A percentile compares a stretch with the other conserved stretches of the same genome.
Evolutionary conservation across 345 rosid species (phyloP).

Genomic region (Sisymbrium irio): DNA sequence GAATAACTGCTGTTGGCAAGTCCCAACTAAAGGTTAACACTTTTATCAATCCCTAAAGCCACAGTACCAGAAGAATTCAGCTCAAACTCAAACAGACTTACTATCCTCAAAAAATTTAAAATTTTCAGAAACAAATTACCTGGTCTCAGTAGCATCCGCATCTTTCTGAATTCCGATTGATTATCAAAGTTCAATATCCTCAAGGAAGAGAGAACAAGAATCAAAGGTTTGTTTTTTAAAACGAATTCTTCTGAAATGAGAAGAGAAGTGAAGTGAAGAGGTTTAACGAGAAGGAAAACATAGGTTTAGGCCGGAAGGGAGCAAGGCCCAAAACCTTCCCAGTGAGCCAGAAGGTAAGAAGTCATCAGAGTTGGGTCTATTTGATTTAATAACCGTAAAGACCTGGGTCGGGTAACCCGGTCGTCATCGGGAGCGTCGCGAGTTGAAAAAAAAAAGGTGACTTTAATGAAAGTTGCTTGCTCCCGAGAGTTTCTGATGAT

Average conservation of each 20-base stretch:
- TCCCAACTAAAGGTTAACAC: no score
- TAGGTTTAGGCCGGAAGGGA: slow-evolving; percentile 4
- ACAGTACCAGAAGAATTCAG: no score
- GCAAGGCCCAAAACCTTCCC: not conserved
- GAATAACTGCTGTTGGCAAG: not conserved
- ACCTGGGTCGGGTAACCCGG: not conserved
- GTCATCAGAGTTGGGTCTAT: not conserved
- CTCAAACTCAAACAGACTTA: not conserved
- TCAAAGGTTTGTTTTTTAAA: slow-evolving; percentile 10
- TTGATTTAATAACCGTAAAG: not conserved
- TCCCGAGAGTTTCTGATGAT: slow-evolving; percentile 9
- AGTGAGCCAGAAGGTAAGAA: not conserved
- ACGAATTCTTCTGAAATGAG: not conserved
- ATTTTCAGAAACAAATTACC: not conserved
- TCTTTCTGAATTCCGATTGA: slow-evolving; percentile 1
- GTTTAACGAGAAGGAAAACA: slow-evolving; percentile 17
- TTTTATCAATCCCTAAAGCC: no score
- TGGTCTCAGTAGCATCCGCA: slow-evolving; percentile 30
- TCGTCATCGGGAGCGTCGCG: slow-evolving; percentile 19
- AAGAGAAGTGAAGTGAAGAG: not conserved
- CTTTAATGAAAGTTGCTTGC: not conserved
- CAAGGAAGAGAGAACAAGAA: not conserved
- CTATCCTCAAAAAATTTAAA: not conserved
- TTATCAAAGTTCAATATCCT: not conserved
- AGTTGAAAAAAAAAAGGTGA: not conserved